A percentile compares a stretch with the other conserved stretches of the same genome.
phyloP scores from a whole-genome alignment of 2,329 filamentous ascomycete species.

The Phialophora tarda region DNA sequence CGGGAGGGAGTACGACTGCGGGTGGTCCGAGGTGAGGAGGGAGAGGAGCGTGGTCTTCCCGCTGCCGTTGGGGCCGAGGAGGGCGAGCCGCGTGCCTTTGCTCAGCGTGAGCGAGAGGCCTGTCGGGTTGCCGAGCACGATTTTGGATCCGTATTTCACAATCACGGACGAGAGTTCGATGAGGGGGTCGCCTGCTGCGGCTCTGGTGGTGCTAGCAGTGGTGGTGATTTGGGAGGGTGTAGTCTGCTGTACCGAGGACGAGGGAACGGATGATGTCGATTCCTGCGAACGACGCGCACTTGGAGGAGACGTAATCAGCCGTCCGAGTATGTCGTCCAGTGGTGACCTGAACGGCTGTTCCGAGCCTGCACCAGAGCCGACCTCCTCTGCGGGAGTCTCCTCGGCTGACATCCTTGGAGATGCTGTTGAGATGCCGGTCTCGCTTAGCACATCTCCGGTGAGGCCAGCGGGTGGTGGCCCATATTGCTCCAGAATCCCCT shows the following conservation, averaged over 20 bases:
- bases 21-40: constrained; percentile 92
- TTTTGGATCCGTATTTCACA: constrained; percentile 78
- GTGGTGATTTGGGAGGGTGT: not conserved
- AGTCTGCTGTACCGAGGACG: not conserved
- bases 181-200: constrained; percentile 65
- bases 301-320: not conserved
- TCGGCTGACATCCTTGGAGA: constrained; percentile 18
- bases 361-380: not conserved
- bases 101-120: constrained; percentile 84
- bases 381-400: not conserved
- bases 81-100: constrained; percentile 84
- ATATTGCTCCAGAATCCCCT: constrained; percentile 18
- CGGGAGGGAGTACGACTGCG: constrained; percentile 87
- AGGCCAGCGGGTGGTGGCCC: constrained; percentile 33
- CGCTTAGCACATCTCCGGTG: constrained; percentile 30
- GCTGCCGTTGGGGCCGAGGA: constrained; percentile 91
- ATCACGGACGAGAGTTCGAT: constrained; percentile 86
- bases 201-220: not conserved
- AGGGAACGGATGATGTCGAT: not conserved
- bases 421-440: constrained; percentile 29
- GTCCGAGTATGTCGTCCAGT: constrained; percentile 13
- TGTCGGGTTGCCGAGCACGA: constrained; percentile 72
- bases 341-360: not conserved
- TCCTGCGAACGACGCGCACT: not conserved
- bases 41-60: constrained; percentile 95